Conservation (phyloP, 257 asterid genomes). For the Oldenlandia corymbosa region DNA sequence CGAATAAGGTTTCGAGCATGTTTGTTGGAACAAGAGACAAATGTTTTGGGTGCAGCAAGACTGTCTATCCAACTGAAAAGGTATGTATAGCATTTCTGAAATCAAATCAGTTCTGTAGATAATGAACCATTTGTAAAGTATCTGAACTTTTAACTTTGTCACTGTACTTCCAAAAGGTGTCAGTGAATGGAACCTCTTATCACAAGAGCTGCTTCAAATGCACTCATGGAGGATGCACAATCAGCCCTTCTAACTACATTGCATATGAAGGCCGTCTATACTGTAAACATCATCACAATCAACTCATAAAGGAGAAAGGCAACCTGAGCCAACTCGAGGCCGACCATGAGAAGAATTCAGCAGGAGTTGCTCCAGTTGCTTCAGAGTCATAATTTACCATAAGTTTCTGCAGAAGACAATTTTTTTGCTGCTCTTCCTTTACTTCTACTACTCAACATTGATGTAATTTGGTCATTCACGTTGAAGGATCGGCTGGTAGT, state of each 20-base stretch:
- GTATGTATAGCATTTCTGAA: constrained; percentile 27
- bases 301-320: constrained; percentile 97
- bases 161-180: constrained; percentile 41
- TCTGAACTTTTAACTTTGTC: background rate
- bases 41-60: constrained; percentile 70
- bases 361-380: constrained; percentile 20
- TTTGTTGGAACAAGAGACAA: constrained; percentile 84
- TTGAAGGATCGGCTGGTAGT: constrained; percentile 22
- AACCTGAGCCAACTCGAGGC: constrained; percentile 97
- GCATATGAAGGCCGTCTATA: constrained; percentile 91
- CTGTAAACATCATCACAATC: constrained; percentile 97
- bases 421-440: background rate
- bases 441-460: constrained; percentile 11
- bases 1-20: constrained; percentile 67
- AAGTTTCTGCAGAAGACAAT: constrained; percentile 5
- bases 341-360: constrained; percentile 37
- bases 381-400: constrained; percentile 27
- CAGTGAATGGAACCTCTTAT: constrained; percentile 80
- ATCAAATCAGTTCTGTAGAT: background rate
- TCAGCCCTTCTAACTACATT: constrained; percentile 90
- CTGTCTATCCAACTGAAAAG: constrained; percentile 92
- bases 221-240: constrained; percentile 91
- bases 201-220: constrained; percentile 93
- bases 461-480: constrained; percentile 20
- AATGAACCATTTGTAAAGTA: background rate